Percentiles rank a stretch among this genome's conserved stretches.
Evolutionary conservation across 371 early-diverging fungal genomes (phyloP).

Genomic region (Cokeromyces recurvatus): DNA sequence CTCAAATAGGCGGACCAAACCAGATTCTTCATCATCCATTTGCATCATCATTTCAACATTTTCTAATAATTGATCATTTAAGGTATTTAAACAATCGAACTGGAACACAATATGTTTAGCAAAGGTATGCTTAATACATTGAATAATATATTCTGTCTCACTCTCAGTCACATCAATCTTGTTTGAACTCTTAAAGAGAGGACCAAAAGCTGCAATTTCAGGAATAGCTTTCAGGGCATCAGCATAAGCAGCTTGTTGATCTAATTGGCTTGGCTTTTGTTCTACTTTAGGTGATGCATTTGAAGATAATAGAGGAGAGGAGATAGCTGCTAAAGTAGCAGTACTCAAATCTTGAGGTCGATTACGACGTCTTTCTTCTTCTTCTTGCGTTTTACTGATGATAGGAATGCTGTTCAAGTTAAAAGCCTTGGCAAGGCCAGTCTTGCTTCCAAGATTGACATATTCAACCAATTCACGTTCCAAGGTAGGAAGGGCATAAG

Average conservation of each 20-base stretch:
- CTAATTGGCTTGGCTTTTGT: constrained; percentile 16
- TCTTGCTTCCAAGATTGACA: constrained; percentile 56
- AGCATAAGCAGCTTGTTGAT: constrained; percentile 72
- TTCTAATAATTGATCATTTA: constrained; percentile 89
- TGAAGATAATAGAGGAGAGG: constrained; percentile 19
- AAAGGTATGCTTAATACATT: constrained; percentile 91
- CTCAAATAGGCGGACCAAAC: constrained; percentile 49
- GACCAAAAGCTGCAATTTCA: constrained; percentile 80
- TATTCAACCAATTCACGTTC: constrained; percentile 87
- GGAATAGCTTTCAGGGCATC: constrained; percentile 74
- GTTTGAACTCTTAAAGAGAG: constrained; percentile 78
- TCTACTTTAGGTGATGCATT: constrained; percentile 5
- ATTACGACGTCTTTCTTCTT: constrained; percentile 50
- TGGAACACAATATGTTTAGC: constrained; percentile 90
- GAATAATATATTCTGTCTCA: constrained; percentile 94
- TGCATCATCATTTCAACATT: constrained; percentile 86
- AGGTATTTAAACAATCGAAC: constrained; percentile 91
- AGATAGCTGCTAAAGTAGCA: constrained; percentile 18
- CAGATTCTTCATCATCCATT: constrained; percentile 52
- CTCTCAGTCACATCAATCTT: constrained; percentile 85
- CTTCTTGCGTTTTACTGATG: constrained; percentile 78
- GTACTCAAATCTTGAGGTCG: constrained; percentile 28
- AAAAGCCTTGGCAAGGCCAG: constrained; percentile 51
- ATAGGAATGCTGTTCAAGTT: constrained; percentile 78
- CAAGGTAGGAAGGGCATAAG: constrained; percentile 80